A percentile compares a stretch with the other conserved stretches of the same genome.
phyloP scores from a whole-genome alignment of 2,329 filamentous ascomycete species.

The Neonectria sp. region DNA sequence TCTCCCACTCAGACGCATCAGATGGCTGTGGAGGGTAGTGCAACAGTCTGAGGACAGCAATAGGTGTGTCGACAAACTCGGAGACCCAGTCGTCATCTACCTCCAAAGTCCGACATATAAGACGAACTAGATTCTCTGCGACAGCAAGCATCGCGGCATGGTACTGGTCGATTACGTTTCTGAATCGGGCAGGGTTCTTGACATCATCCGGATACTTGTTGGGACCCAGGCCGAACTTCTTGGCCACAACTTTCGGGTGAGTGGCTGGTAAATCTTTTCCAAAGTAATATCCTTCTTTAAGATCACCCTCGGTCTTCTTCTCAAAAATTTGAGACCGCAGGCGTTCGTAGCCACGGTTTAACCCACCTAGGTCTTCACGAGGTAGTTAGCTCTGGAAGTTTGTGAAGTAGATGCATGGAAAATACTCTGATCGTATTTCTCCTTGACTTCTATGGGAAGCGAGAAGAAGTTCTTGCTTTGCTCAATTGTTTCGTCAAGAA shows the following conservation, averaged over 20 bases:
- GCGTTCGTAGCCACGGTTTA: slow-evolving; percentile 26
- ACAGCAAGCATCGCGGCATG: slow-evolving; percentile 4
- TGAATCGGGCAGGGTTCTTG: slow-evolving; percentile 10
- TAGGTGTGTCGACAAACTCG: slow-evolving; percentile 23
- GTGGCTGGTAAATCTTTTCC: slow-evolving; percentile 11
- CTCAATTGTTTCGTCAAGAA: slow-evolving; percentile 14
- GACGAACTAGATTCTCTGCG: slow-evolving; percentile 12
- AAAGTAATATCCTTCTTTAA: slow-evolving; percentile 28
- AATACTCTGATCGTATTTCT: slow-evolving; percentile 27
- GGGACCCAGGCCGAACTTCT: slow-evolving; percentile 21
- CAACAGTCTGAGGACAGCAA: slow-evolving; percentile 22
- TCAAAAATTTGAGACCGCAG: slow-evolving; percentile 27
- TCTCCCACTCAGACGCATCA: slow-evolving; percentile 18
- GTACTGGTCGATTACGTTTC: slow-evolving; percentile 11
- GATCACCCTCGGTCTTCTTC: slow-evolving; percentile 23
- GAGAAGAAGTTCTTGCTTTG: slow-evolving; percentile 19
- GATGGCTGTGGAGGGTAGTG: slow-evolving; percentile 25
- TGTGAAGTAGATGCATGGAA: background rate
- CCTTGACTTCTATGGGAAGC: slow-evolving; percentile 13
- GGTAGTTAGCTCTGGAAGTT: background rate
- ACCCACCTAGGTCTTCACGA: slow-evolving; percentile 8
- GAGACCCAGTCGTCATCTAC: slow-evolving; percentile 14
- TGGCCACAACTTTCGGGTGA: slow-evolving; percentile 15
- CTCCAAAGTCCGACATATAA: slow-evolving; percentile 18
- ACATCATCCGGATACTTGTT: slow-evolving; percentile 26